A percentile compares a stretch with the other conserved stretches of the same genome.
Evolutionary conservation across 345 rosid species (phyloP).

Genomic region (Acer campestre): DNA sequence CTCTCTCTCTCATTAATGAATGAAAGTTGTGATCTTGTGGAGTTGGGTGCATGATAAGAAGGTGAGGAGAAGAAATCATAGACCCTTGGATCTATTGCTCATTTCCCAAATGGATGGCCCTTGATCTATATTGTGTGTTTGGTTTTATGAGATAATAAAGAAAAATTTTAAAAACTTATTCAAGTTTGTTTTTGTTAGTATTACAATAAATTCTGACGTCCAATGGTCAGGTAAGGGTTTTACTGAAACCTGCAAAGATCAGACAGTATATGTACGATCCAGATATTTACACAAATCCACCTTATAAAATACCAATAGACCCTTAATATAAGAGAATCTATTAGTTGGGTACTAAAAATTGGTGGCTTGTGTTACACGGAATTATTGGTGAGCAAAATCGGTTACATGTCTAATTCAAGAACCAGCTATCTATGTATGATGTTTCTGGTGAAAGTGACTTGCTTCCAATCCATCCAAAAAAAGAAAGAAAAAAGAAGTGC

Average conservation of each 20-base stretch:
- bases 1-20: neutral
- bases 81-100: neutral
- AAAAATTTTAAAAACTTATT: too few relatives aligned
- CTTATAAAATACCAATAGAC: too few relatives aligned
- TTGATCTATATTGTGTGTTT: neutral
- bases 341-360: neutral
- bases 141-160: too few relatives aligned
- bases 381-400: neutral
- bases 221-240: too few relatives aligned
- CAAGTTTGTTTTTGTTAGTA: too few relatives aligned
- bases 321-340: too few relatives aligned
- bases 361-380: neutral
- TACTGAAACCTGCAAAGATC: too few relatives aligned
- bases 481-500: too few relatives aligned
- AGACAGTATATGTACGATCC: accelerated
- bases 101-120: neutral
- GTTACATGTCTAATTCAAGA: neutral
- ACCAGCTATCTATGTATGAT: neutral
- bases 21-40: neutral
- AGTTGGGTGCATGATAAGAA: neutral
- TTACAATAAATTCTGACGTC: too few relatives aligned
- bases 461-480: neutral
- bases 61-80: neutral
- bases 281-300: too few relatives aligned
- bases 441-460: neutral